Evolutionary conservation across 805 yeast genomes (phyloP), one percentile per base, ranked within the genome.

Genomic region (Saccharomycopsis babjevae): DNA sequence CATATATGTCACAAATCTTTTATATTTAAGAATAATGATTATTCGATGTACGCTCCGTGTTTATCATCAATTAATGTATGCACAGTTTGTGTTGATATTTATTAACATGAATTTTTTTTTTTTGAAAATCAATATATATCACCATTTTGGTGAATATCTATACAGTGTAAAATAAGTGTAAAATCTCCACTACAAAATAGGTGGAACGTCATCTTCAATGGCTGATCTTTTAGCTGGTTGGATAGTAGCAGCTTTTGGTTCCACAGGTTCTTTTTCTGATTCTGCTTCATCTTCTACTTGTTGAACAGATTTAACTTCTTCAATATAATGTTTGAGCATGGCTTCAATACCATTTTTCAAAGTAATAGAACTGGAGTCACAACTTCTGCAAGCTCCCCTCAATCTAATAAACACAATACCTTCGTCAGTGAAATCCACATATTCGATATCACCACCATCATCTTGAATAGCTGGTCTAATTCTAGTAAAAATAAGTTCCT

Each of bases 391-490:
- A 1, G 89, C 89, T 38, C 90, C 90, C 69, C 79, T 79, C 58
- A 85, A 75, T 69, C 79, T 79, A 67, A 85, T 76, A 60, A 74
- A 77, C 0, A 84, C 89, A 0, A 79, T 77, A 8, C 90, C 90
- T 2, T 75, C 68, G 7, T 78, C 78, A 63, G 82, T 84, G 67
- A 85, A 84, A 1, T 76, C 74, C 39, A 85, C 83, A 71, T 84
- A 85, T 67, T 84, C 88, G 54, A 85, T 80, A 68, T 85, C 90
- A 4, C 90, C 90, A 55, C 90, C 90, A 67, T 85, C 90, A 63
- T 85, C 90, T 69, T 84, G 88, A 63, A 85, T 78, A 0, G 89
- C 89, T 1, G 90, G 90, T 69, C 87, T 78, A 57, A 85, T 85
- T 68, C 88, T 77, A 1, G 90, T 85, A 69, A 83, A 83, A 42